Conservation (phyloP, 2,329 filamentous ascomycete genomes). For the Ceratocystis harringtonii region DNA sequence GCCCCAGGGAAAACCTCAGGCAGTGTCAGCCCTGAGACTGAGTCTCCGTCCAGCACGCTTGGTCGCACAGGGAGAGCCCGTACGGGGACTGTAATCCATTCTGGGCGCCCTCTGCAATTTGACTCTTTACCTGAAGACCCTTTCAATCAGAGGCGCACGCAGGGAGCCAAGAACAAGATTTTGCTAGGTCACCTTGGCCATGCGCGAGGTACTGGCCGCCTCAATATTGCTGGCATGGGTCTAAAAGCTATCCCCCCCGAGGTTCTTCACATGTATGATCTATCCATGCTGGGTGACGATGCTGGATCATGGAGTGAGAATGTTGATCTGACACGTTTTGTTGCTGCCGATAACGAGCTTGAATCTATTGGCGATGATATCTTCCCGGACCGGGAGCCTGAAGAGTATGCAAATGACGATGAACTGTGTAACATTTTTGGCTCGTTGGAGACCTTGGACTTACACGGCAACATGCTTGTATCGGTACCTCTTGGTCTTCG, state of each 20-base stretch:
- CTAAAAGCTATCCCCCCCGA: constrained; percentile 67
- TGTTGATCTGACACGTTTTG: constrained; percentile 70
- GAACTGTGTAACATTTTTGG: constrained; percentile 64
- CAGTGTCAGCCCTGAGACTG: neutral
- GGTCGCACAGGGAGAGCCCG: constrained; percentile 10
- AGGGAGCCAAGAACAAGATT: constrained; percentile 47
- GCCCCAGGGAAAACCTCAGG: neutral
- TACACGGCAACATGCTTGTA: constrained; percentile 70
- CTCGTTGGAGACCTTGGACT: constrained; percentile 62
- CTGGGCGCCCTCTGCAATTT: constrained; percentile 2
- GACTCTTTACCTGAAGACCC: constrained; percentile 36
- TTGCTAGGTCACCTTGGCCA: constrained; percentile 56
- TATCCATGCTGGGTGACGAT: constrained; percentile 48
- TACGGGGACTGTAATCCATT: constrained; percentile 15
- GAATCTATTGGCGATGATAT: constrained; percentile 55
- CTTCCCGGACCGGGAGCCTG: constrained; percentile 58
- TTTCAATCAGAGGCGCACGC: constrained; percentile 50
- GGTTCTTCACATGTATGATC: constrained; percentile 80
- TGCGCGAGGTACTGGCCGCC: constrained; percentile 60
- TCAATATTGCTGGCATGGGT: constrained; percentile 79
- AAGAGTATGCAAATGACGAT: constrained; percentile 35
- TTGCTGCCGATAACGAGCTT: constrained; percentile 82
- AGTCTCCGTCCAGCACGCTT: constrained; percentile 29
- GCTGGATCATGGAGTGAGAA: constrained; percentile 75
- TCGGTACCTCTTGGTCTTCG: constrained; percentile 61